Conservation (phyloP, 371 early-diverging fungal species). For the Blakeslea trispora region DNA sequence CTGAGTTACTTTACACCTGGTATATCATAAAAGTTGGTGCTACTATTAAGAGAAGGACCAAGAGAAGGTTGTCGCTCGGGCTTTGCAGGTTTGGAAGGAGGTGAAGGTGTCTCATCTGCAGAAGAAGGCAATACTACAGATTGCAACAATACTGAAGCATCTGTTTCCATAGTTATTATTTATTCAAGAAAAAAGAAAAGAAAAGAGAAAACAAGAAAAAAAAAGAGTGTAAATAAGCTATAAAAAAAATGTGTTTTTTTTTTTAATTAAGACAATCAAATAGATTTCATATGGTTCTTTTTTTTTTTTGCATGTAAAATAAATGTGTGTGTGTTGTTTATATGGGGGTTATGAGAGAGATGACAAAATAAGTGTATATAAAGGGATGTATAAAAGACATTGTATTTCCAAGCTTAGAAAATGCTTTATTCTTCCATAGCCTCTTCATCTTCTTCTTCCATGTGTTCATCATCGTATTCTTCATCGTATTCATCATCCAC, state of each 20-base stretch:
- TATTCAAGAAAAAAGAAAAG: background rate
- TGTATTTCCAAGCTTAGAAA: too few species aligned
- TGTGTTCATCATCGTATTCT: constrained; percentile 23
- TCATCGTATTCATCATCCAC: constrained; percentile 64
- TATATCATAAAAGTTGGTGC: constrained; percentile 59
- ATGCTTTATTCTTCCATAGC: constrained; percentile 37
- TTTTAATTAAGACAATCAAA: background rate
- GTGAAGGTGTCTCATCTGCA: constrained; percentile 1
- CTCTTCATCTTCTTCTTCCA: constrained; percentile 56
- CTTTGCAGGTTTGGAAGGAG: constrained; percentile 11
- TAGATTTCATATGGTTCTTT: background rate
- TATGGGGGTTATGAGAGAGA: background rate
- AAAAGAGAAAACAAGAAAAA: too few species aligned
- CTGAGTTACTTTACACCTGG: constrained; percentile 44
- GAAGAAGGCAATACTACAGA: constrained; percentile 4
- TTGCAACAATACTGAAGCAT: background rate
- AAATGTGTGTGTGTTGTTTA: background rate
- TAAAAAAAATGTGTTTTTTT: too few species aligned
- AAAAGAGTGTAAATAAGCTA: too few species aligned
- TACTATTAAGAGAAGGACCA: constrained; percentile 40
- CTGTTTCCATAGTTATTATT: constrained; percentile 5
- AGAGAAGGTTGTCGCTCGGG: constrained; percentile 22
- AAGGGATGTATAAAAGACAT: background rate
- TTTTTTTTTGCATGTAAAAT: background rate
- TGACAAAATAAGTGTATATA: too few species aligned